Evolutionary conservation across 2,329 filamentous ascomycete species (phyloP).

Genomic region (Leptographium radiaticola): DNA sequence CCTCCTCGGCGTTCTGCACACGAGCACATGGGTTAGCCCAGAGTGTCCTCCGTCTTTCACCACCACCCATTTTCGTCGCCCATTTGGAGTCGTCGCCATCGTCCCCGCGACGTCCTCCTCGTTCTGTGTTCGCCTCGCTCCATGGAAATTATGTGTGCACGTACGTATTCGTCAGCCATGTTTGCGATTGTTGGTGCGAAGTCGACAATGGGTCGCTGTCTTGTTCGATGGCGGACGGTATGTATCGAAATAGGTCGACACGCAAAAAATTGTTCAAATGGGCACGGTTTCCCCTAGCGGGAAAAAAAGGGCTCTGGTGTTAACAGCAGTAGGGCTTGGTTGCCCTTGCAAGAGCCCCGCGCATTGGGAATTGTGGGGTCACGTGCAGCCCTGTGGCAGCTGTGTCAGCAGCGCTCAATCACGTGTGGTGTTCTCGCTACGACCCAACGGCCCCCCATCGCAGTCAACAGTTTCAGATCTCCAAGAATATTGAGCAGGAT

Average conservation of each 20-base stretch:
- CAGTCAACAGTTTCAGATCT: no score
- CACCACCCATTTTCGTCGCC: background rate
- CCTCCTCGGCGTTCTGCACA: slow-evolving; percentile 83
- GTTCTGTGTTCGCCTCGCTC: background rate
- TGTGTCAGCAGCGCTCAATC: background rate
- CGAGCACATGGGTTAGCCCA: background rate
- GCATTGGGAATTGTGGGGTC: background rate
- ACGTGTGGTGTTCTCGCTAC: no score
- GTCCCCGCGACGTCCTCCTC: no score
- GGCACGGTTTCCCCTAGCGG: slow-evolving; percentile 1
- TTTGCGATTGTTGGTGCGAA: slow-evolving; percentile 32
- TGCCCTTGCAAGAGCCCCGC: slow-evolving; percentile 13
- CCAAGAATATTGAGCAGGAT: no score
- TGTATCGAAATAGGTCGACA: slow-evolving; percentile 4
- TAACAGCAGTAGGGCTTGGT: slow-evolving; percentile 7
- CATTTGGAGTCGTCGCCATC: background rate
- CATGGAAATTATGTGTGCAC: slow-evolving; percentile 5
- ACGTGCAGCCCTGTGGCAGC: background rate
- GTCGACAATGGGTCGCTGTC: slow-evolving; percentile 18
- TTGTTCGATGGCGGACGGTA: slow-evolving; percentile 16
- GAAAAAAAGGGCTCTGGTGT: background rate
- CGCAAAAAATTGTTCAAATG: slow-evolving; percentile 5
- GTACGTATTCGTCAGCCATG: slow-evolving; percentile 56
- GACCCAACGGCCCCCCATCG: no score
- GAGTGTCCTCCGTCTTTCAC: background rate